phyloP scores from a whole-genome alignment of 306 rosid genomes.

The Albizia julibrissin region DNA sequence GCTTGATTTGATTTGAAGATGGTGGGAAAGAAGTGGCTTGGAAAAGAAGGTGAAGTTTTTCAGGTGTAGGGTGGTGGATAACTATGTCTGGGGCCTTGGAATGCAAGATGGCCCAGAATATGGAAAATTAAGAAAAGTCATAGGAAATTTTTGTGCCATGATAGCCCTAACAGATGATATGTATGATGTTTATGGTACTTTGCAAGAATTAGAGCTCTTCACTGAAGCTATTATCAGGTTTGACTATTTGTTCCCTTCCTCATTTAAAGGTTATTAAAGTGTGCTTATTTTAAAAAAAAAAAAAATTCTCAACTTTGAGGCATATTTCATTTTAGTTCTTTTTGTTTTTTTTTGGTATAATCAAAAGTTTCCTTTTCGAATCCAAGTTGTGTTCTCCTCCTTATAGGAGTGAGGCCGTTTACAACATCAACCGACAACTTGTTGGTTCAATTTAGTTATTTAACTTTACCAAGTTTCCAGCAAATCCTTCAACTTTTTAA shows the following conservation, averaged over 20 bases:
- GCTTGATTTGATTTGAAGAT: background rate
- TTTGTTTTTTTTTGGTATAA: too few relatives aligned
- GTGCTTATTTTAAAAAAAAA: too few relatives aligned
- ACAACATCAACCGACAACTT: too few relatives aligned
- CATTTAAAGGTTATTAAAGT: too few relatives aligned
- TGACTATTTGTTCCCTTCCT: background rate
- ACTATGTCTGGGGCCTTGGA: background rate
- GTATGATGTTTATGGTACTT: background rate
- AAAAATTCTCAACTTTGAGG: too few relatives aligned
- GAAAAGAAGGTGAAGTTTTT: background rate
- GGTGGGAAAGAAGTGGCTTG: background rate
- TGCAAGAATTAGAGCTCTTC: background rate
- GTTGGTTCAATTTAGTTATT: too few relatives aligned
- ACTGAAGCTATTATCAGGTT: background rate
- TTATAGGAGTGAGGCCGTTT: too few relatives aligned
- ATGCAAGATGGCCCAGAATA: background rate
- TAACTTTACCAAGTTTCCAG: too few relatives aligned
- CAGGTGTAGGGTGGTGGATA: background rate
- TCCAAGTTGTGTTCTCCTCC: too few relatives aligned
- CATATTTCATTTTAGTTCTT: too few relatives aligned
- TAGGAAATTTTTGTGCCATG: background rate
- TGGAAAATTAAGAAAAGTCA: background rate
- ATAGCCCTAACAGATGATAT: background rate
- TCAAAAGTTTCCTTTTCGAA: too few relatives aligned
- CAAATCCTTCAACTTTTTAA: too few relatives aligned